A percentile compares a stretch with the other conserved stretches of the same genome.
phyloP scores from a whole-genome alignment of 2,329 filamentous ascomycete genomes.

The Diaporthe aspalathi region DNA sequence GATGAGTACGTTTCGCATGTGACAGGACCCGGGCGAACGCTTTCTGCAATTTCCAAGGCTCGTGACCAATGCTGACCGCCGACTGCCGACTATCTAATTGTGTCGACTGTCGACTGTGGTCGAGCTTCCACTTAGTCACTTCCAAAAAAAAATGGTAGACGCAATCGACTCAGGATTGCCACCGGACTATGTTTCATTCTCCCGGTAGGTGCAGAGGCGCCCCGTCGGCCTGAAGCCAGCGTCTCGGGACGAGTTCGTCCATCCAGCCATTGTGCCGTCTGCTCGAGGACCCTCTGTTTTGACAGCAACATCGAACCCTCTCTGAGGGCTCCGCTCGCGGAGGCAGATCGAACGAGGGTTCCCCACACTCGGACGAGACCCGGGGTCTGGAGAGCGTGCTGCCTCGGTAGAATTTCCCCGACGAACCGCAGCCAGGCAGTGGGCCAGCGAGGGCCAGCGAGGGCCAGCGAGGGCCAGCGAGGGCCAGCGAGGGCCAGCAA shows the following conservation, averaged over 20 bases:
- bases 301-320: neutral
- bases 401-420: conserved; percentile 36
- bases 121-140: neutral
- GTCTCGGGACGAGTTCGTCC: conserved; percentile 24
- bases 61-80: conserved; percentile 22
- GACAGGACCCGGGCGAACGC: conserved; percentile 22
- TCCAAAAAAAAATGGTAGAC: conserved; percentile 9
- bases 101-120: neutral
- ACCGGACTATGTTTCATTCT: conserved; percentile 11
- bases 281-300: conserved; percentile 8
- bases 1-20: conserved; percentile 39
- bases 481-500: too few species aligned
- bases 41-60: conserved; percentile 10
- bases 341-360: conserved; percentile 27
- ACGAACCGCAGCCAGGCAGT: conserved; percentile 11
- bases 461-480: conserved; percentile 21
- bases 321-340: conserved; percentile 11
- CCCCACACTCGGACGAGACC: conserved; percentile 33
- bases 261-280: neutral
- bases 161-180: conserved; percentile 31
- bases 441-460: conserved; percentile 7
- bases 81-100: neutral
- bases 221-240: conserved; percentile 17
- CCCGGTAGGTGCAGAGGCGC: neutral
- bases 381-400: conserved; percentile 22